These are phyloP conservation scores for Inga leiocalycina DNA, from an alignment of 306 rosid genomes.

Conservation along the genomic window DNA sequence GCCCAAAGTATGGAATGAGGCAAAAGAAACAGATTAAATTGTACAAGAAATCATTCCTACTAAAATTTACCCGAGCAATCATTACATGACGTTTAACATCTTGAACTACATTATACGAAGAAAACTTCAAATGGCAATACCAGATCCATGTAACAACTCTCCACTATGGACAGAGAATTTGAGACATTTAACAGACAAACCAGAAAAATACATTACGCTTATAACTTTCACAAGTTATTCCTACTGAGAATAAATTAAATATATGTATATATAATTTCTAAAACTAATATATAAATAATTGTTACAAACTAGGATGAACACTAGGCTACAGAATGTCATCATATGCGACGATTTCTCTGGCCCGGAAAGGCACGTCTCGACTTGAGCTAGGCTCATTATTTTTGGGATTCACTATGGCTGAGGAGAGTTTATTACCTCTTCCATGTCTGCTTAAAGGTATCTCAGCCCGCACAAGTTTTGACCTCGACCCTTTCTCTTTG, in stretches of 20 bases:
- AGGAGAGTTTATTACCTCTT: constrained; percentile 79
- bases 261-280: neutral
- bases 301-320: constrained; percentile 33
- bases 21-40: neutral
- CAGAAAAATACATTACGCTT: constrained; percentile 19
- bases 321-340: constrained; percentile 64
- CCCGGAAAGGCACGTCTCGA: constrained; percentile 58
- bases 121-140: neutral
- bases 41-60: neutral
- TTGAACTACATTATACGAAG: constrained; percentile 3
- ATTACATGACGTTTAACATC: neutral
- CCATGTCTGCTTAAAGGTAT: constrained; percentile 82
- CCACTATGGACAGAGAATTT: neutral
- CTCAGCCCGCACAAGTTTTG: constrained; percentile 85
- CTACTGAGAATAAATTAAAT: neutral
- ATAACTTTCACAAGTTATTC: constrained; percentile 10
- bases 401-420: constrained; percentile 63
- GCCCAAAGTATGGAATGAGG: neutral
- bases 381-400: constrained; percentile 37
- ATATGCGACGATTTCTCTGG: constrained; percentile 84
- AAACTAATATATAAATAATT: constrained; percentile 21
- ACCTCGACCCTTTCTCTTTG: constrained; percentile 55
- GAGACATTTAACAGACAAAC: neutral
- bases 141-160: constrained; percentile 14
- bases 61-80: constrained; percentile 20